These are phyloP conservation scores for Drechslerella dactyloides DNA, from an alignment of 2,329 filamentous ascomycete species.

Conservation along the genomic window DNA sequence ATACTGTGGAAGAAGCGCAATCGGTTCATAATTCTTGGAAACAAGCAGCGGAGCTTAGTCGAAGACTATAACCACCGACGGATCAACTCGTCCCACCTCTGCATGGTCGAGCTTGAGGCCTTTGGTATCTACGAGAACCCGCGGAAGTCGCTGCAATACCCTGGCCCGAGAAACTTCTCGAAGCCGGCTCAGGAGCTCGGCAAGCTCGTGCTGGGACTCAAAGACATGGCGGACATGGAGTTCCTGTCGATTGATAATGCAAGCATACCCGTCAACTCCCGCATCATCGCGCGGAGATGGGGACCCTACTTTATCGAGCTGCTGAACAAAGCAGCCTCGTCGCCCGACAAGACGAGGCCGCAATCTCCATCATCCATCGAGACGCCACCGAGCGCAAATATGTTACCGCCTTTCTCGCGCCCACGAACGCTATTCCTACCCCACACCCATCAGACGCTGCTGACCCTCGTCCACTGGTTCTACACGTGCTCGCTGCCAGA, in stretches of 20 bases:
- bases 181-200: conserved; percentile 84
- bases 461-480: conserved; percentile 87
- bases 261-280: conserved; percentile 89
- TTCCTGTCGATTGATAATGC: conserved; percentile 90
- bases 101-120: conserved; percentile 94
- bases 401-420: conserved; percentile 65
- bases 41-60: conserved; percentile 88
- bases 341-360: conserved; percentile 56
- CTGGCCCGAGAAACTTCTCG: conserved; percentile 66
- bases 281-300: conserved; percentile 86
- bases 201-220: conserved; percentile 75
- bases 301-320: conserved; percentile 95
- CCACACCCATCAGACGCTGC: conserved; percentile 86
- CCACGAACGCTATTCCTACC: conserved; percentile 90
- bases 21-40: conserved; percentile 92
- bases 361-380: conserved; percentile 75
- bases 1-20: conserved; percentile 92
- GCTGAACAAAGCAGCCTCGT: conserved; percentile 70
- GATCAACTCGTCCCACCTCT: conserved; percentile 96
- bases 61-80: conserved; percentile 98
- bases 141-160: conserved; percentile 59
- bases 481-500: conserved; percentile 90
- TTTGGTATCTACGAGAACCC: conserved; percentile 98
- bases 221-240: conserved; percentile 96
- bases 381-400: conserved; percentile 62